Evolutionary conservation across 148 eudicot species (phyloP).

Genomic region (Pharnaceum exiguum): DNA sequence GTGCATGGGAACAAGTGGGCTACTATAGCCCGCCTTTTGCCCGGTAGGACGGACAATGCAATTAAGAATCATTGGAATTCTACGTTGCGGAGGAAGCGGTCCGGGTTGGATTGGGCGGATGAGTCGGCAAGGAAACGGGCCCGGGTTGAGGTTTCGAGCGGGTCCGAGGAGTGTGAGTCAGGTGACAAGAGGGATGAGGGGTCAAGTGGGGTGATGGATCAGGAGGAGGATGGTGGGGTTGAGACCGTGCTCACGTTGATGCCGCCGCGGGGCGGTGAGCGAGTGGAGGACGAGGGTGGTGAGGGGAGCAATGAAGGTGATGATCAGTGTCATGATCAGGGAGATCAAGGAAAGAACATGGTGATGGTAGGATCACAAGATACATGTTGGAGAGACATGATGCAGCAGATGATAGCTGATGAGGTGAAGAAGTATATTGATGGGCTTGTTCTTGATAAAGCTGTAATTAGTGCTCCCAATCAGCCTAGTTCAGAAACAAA

Average conservation of each 20-base stretch:
- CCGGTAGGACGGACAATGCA: constrained; percentile 61
- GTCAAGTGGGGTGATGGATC: not conserved
- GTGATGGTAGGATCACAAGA: not conserved
- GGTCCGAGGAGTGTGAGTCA: constrained; percentile 18
- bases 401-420: constrained; percentile 25
- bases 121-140: constrained; percentile 4
- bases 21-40: constrained; percentile 49
- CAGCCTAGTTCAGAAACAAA: not conserved
- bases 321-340: too few relatives aligned
- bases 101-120: not conserved
- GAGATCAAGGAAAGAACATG: not conserved
- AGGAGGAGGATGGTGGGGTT: constrained; percentile 1
- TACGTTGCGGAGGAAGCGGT: constrained; percentile 25
- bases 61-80: constrained; percentile 69
- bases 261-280: constrained; percentile 24
- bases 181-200: constrained; percentile 3
- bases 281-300: not conserved
- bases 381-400: constrained; percentile 14
- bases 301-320: too few relatives aligned
- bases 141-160: constrained; percentile 2
- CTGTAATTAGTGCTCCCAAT: not conserved
- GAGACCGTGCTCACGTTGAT: constrained; percentile 33
- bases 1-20: constrained; percentile 61
- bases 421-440: constrained; percentile 31
- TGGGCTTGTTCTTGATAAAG: constrained; percentile 2